Percentiles rank a stretch among this genome's conserved stretches.
These are phyloP conservation scores for Solanum hybrid DNA, from an alignment of 305 asterid genomes.

Conservation along the genomic window DNA sequence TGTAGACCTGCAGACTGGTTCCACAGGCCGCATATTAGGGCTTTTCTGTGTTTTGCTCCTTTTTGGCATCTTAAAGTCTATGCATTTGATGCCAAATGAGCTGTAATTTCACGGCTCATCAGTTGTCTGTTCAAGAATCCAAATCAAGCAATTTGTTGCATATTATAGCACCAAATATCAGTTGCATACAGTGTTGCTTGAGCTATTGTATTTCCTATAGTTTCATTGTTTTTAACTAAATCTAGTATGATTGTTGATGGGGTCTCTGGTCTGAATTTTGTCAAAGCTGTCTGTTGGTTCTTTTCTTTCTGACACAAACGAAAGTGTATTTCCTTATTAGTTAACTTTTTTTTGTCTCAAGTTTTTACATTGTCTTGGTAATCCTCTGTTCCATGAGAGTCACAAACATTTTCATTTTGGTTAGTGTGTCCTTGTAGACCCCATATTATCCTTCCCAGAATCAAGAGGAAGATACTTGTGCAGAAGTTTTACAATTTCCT, in stretches of 20 bases:
- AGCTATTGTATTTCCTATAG: neutral
- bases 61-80: neutral
- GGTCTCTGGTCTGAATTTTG: neutral
- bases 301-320: neutral
- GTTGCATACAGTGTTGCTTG: neutral
- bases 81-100: neutral
- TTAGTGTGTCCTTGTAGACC: neutral
- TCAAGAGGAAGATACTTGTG: neutral
- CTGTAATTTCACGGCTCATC: neutral
- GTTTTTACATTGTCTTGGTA: neutral
- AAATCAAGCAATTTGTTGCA: neutral
- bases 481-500: neutral
- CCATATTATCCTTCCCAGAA: neutral
- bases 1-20: neutral
- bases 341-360: neutral
- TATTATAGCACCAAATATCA: neutral
- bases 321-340: neutral
- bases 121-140: neutral
- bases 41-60: neutral
- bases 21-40: neutral
- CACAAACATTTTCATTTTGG: neutral
- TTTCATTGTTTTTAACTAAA: neutral
- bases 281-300: neutral
- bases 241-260: neutral
- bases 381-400: neutral